Evolutionary conservation across 768 basidiomycete species (phyloP).

Genomic region (Phlegmacium glaucopus): DNA sequence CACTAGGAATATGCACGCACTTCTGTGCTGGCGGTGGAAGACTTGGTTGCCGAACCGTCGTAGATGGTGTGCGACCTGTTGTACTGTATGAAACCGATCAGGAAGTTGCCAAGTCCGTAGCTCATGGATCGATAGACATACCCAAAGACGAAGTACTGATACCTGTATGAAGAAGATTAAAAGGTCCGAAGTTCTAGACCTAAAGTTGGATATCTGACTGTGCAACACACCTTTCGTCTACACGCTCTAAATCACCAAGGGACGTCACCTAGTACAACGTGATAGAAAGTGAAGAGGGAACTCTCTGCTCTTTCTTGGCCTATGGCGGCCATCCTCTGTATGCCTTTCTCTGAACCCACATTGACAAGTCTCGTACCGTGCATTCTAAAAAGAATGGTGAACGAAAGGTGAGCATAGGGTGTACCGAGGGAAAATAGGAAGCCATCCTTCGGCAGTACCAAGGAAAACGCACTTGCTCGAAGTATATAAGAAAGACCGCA

Average conservation of each 20-base stretch:
- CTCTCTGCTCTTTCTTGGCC: too few relatives aligned
- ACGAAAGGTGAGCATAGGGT: too few relatives aligned
- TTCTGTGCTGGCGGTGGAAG: constrained; percentile 99
- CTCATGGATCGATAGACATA: constrained; percentile 38
- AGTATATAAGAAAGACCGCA: too few relatives aligned
- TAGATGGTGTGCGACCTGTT: constrained; percentile 97
- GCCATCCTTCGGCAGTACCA: too few relatives aligned
- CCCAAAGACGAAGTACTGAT: constrained; percentile 98
- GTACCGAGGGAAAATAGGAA: too few relatives aligned
- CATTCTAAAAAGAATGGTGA: constrained; percentile 13
- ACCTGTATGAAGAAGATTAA: constrained; percentile 38
- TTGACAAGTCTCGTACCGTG: constrained; percentile 7
- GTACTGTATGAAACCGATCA: constrained; percentile 79
- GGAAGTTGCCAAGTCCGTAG: constrained; percentile 2
- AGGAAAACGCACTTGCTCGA: too few relatives aligned
- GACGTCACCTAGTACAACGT: constrained; percentile 6
- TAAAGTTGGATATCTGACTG: constrained; percentile 4
- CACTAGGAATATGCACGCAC: constrained; percentile 47
- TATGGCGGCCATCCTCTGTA: too few relatives aligned
- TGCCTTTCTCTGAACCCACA: constrained; percentile 1
- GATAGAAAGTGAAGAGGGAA: too few relatives aligned
- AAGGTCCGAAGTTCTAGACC: neutral
- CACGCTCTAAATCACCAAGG: constrained; percentile 12
- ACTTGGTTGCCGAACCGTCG: constrained; percentile 93
- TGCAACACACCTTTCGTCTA: constrained; percentile 84